phyloP scores from a whole-genome alignment of 2,329 filamentous ascomycete species.

The Coniella vitis region DNA sequence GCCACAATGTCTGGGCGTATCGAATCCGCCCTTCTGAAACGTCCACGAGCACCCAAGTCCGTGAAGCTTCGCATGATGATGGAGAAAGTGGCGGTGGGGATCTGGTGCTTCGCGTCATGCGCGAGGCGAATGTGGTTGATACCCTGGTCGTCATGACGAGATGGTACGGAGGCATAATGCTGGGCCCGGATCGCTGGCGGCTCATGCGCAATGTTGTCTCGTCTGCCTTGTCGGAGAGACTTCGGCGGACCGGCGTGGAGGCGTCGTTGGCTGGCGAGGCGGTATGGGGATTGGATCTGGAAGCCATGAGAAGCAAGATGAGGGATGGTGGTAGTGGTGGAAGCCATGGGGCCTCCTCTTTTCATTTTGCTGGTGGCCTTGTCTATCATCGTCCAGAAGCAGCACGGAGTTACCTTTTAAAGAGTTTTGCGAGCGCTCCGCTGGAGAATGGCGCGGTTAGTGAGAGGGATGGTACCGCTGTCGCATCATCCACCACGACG shows the following conservation, averaged over 20 bases:
- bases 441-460: constrained; percentile 7
- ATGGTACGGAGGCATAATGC: constrained; percentile 57
- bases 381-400: constrained; percentile 69
- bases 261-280: constrained; percentile 43
- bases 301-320: constrained; percentile 39
- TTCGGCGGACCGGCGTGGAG: constrained; percentile 35
- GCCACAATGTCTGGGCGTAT: constrained; percentile 54
- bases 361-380: constrained; percentile 41
- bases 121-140: constrained; percentile 42
- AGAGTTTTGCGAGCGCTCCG: constrained; percentile 49
- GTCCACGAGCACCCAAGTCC: constrained; percentile 30
- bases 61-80: constrained; percentile 50
- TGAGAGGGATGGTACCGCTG: too few relatives aligned
- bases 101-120: constrained; percentile 48
- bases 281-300: constrained; percentile 54
- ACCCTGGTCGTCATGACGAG: constrained; percentile 52
- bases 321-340: constrained; percentile 24
- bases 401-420: constrained; percentile 53
- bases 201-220: constrained; percentile 53
- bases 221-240: constrained; percentile 46
- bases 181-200: constrained; percentile 56
- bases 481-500: constrained; percentile 32
- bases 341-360: too few relatives aligned
- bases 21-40: constrained; percentile 30
- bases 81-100: constrained; percentile 54